phyloP scores from a whole-genome alignment of 1,284 basidiomycete species.

The Ceratobasidium sp. region DNA sequence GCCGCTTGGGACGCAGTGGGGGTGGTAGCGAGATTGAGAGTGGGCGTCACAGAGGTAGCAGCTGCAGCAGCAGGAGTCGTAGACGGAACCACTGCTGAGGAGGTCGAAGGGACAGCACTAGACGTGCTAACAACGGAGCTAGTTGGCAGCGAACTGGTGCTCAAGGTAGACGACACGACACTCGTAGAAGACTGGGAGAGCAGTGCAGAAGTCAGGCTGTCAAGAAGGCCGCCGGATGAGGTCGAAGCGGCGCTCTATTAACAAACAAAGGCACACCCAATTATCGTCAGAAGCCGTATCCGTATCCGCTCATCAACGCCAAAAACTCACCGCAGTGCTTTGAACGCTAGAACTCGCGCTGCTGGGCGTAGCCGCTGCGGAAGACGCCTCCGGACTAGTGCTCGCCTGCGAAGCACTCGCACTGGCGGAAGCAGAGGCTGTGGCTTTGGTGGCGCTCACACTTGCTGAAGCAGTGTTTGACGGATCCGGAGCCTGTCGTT shows the following conservation, averaged over 20 bases:
- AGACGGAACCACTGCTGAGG: slow-evolving; percentile 14
- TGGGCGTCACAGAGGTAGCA: slow-evolving; percentile 37
- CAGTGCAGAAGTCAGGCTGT: slow-evolving; percentile 17
- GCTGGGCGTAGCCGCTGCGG: slow-evolving; percentile 2
- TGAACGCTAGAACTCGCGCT: not conserved
- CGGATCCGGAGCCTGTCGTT: not conserved
- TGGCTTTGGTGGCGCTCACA: no score
- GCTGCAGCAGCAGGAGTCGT: slow-evolving; percentile 31
- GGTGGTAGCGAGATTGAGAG: slow-evolving; percentile 41
- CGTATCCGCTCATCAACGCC: not conserved
- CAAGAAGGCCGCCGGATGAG: not conserved
- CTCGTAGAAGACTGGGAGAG: slow-evolving; percentile 8
- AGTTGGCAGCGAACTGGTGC: not conserved
- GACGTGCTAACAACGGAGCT: slow-evolving; percentile 17
- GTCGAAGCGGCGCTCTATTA: slow-evolving; percentile 20
- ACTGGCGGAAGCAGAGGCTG: no score
- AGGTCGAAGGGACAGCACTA: not conserved
- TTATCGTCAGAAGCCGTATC: slow-evolving; percentile 16
- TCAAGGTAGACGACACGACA: slow-evolving; percentile 16
- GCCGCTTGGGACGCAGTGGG: slow-evolving; percentile 37
- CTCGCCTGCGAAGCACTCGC: not conserved
- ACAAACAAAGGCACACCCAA: slow-evolving; percentile 1
- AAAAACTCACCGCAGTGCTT: slow-evolving; percentile 9
- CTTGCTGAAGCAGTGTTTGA: no score
- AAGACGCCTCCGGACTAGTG: slow-evolving; percentile 6